A percentile compares a stretch with the other conserved stretches of the same genome.
These are phyloP conservation scores for Wallacemonas sp. DNA, from an alignment of 208 protist genomes.

Conservation along the genomic window DNA sequence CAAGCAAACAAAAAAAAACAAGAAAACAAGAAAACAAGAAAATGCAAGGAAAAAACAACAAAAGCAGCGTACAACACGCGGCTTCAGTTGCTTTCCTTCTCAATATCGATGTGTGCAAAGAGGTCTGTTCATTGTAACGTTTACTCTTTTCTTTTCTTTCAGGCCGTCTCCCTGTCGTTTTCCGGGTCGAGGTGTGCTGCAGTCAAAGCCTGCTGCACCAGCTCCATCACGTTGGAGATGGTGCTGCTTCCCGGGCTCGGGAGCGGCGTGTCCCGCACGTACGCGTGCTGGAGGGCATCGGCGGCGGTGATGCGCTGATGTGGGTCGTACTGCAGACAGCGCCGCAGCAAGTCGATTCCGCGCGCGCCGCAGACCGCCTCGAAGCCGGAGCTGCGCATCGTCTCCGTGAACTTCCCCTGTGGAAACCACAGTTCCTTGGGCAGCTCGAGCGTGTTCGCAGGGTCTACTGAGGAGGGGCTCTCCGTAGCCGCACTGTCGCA, in stretches of 20 bases:
- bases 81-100: too few relatives aligned
- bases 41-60: slow-evolving; percentile 12
- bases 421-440: slow-evolving; percentile 59
- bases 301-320: slow-evolving; percentile 56
- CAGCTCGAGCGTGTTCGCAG: slow-evolving; percentile 47
- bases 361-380: slow-evolving; percentile 37
- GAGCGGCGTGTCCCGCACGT: slow-evolving; percentile 38
- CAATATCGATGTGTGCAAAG: too few relatives aligned
- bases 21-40: slow-evolving; percentile 11
- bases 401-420: slow-evolving; percentile 46
- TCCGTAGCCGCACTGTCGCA: background rate
- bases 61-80: background rate
- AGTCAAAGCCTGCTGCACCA: slow-evolving; percentile 57
- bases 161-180: too few relatives aligned
- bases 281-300: slow-evolving; percentile 71
- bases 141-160: too few relatives aligned
- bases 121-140: too few relatives aligned
- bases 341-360: slow-evolving; percentile 66
- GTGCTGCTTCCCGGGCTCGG: slow-evolving; percentile 25
- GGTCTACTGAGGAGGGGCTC: background rate
- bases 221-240: slow-evolving; percentile 33
- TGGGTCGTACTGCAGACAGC: slow-evolving; percentile 76
- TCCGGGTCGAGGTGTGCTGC: background rate
- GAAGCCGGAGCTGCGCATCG: slow-evolving; percentile 53
- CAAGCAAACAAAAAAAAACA: slow-evolving; percentile 2